Conservation (phyloP, 345 rosid species). For the Syzygium jambos region DNA sequence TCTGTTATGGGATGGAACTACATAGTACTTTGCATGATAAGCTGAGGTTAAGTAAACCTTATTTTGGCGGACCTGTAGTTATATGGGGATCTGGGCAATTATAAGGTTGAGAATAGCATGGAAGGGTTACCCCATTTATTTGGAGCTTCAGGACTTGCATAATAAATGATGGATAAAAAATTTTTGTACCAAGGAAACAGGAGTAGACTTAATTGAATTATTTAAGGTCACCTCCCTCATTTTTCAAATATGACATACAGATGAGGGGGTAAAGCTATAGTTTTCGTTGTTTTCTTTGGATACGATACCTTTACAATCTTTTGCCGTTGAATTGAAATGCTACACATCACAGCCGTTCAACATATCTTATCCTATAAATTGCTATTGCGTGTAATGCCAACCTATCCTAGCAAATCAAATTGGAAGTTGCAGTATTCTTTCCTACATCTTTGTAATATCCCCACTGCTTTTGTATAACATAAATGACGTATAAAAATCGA, state of each 20-base stretch:
- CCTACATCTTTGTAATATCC: not conserved
- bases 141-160: not conserved
- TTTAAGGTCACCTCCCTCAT: not conserved
- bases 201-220: not conserved
- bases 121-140: not conserved
- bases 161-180: not conserved
- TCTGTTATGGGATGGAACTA: not conserved
- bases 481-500: not conserved
- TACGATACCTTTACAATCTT: not conserved
- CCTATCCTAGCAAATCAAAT: not conserved
- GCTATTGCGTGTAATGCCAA: not conserved
- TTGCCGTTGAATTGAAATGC: not conserved
- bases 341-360: not conserved
- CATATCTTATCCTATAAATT: not conserved
- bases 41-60: not conserved
- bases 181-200: not conserved
- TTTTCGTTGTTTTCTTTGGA: rapidly evolving
- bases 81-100: not conserved
- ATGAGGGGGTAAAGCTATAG: not conserved
- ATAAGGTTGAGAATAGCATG: not conserved
- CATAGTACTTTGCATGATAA: not conserved
- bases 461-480: not conserved
- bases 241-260: not conserved
- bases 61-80: not conserved
- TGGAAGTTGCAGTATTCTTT: not conserved